A percentile compares a stretch with the other conserved stretches of the same genome.
phyloP scores from a whole-genome alignment of 768 basidiomycete genomes.

The Mycena crocata region DNA sequence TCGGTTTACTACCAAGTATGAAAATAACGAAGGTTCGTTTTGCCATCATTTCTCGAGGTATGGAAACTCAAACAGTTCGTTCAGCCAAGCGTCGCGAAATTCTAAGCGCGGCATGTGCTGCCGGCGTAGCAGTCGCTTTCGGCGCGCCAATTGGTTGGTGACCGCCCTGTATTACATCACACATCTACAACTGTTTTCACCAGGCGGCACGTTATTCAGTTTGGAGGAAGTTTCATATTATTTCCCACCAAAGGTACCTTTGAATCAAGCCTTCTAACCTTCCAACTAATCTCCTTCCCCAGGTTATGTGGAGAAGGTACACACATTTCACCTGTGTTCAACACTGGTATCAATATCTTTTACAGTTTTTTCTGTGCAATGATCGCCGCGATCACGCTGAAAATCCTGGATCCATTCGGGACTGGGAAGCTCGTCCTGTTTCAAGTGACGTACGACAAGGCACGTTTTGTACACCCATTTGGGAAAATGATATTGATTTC shows the following conservation, averaged over 20 bases:
- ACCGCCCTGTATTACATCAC: neutral
- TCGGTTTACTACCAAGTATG: conserved; percentile 88
- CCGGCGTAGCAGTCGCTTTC: conserved; percentile 97
- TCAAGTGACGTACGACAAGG: conserved; percentile 91
- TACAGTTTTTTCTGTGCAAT: conserved; percentile 96
- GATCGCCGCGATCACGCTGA: conserved; percentile 94
- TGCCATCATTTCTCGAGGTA: neutral
- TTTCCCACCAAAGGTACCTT: conserved; percentile 88
- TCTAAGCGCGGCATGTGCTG: conserved; percentile 94
- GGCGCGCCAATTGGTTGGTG: conserved; percentile 88
- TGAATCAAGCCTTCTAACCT: neutral
- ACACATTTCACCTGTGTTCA: conserved; percentile 33
- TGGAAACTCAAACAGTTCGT: neutral
- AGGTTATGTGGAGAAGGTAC: conserved; percentile 96
- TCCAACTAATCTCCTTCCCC: conserved; percentile 7
- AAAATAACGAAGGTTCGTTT: conserved; percentile 85
- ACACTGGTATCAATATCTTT: conserved; percentile 44
- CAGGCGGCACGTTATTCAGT: conserved; percentile 83
- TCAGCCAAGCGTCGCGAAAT: conserved; percentile 94
- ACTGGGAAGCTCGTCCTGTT: conserved; percentile 95
- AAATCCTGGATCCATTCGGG: conserved; percentile 94
- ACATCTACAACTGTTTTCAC: neutral
- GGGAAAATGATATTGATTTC: neutral
- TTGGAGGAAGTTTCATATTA: conserved; percentile 97
- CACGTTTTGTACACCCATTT: conserved; percentile 38